A percentile compares a stretch with the other conserved stretches of the same genome.
These are phyloP conservation scores for Sporothrix inflata DNA, from an alignment of 2,329 filamentous ascomycete species.

Conservation along the genomic window DNA sequence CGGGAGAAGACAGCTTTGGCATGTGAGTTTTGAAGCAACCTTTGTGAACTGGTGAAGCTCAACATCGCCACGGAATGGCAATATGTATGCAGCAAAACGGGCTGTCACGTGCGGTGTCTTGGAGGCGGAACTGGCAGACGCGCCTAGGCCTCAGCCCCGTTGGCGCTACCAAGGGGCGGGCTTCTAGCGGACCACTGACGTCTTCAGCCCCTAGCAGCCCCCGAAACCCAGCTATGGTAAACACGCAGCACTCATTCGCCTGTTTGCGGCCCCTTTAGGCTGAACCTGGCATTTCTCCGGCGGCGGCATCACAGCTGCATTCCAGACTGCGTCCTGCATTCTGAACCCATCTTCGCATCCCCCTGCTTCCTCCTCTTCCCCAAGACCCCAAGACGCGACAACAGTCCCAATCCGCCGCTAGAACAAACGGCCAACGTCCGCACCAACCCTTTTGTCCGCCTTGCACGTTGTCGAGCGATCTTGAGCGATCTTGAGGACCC, in stretches of 20 bases:
- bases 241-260: slow-evolving; percentile 14
- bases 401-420: neutral
- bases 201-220: neutral
- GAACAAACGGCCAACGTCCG: neutral
- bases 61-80: neutral
- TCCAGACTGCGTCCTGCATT: slow-evolving; percentile 4
- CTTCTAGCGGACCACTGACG: slow-evolving; percentile 3
- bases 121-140: neutral
- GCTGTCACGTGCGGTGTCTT: neutral
- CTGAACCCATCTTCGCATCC: neutral
- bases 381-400: neutral
- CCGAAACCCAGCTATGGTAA: neutral
- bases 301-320: slow-evolving; percentile 15
- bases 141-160: neutral
- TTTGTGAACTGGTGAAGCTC: neutral
- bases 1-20: neutral
- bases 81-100: neutral
- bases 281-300: slow-evolving; percentile 15
- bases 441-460: neutral
- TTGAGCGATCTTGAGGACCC: neutral
- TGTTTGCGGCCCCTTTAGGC: slow-evolving; percentile 12
- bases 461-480: neutral
- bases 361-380: neutral
- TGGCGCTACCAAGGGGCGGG: neutral
- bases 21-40: neutral